These are phyloP conservation scores for Colletotrichum liriopes DNA, from an alignment of 2,329 filamentous ascomycete genomes.

Conservation along the genomic window DNA sequence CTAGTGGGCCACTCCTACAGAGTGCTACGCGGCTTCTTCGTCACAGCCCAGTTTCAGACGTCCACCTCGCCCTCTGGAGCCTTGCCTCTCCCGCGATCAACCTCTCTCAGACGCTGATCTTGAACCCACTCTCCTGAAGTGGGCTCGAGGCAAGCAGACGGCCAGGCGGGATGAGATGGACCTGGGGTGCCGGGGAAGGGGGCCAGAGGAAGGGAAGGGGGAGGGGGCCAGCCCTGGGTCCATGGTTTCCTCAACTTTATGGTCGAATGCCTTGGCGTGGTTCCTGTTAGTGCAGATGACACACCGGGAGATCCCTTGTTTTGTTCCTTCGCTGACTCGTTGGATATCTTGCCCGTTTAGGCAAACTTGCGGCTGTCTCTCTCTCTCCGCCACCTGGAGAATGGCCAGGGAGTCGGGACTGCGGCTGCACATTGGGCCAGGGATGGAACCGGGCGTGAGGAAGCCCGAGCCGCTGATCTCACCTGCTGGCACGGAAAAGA, in stretches of 20 bases:
- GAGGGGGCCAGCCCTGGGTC: conserved; percentile 7
- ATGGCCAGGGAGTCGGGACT: conserved; percentile 13
- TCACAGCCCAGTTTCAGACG: conserved; percentile 42
- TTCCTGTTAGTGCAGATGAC: conserved; percentile 32
- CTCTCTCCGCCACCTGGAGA: not conserved
- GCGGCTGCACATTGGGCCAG: conserved; percentile 20
- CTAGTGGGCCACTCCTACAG: conserved; percentile 27
- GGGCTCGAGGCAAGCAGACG: conserved; percentile 5
- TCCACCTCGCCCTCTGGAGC: conserved; percentile 13
- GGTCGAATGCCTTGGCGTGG: conserved; percentile 21
- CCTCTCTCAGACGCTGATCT: conserved; percentile 27
- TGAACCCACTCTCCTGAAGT: conserved; percentile 2
- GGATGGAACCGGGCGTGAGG: conserved; percentile 33
- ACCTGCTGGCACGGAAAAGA: conserved; percentile 20
- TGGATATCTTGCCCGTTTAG: conserved; percentile 11
- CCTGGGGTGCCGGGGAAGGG: conserved; percentile 8
- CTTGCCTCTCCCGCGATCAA: conserved; percentile 21
- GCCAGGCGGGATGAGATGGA: not conserved
- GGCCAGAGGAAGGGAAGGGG: not conserved
- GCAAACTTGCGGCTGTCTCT: conserved; percentile 4
- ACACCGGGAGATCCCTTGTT: conserved; percentile 27
- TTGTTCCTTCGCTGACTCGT: conserved; percentile 13
- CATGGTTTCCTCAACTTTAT: conserved; percentile 7
- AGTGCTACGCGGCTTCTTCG: conserved; percentile 33
- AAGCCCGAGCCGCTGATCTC: conserved; percentile 37